phyloP scores from a whole-genome alignment of 805 yeast genomes.

The Starmerella sirachaensis region DNA sequence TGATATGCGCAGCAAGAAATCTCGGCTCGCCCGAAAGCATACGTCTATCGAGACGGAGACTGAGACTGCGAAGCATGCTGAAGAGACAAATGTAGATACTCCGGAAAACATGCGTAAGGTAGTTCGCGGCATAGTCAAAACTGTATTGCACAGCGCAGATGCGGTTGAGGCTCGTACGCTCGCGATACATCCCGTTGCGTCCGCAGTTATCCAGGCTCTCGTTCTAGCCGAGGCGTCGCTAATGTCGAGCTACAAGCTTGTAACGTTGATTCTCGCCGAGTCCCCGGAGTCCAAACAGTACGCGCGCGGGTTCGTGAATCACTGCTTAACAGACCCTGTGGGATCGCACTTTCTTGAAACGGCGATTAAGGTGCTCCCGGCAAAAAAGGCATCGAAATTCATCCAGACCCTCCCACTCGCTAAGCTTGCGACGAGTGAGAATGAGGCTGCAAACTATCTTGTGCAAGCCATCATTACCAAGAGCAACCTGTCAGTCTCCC shows the following conservation, averaged over 20 bases:
- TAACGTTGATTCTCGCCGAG: constrained; percentile 24
- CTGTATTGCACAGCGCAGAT: constrained; percentile 24
- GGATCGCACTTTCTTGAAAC: constrained; percentile 87
- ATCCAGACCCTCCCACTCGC: constrained; percentile 53
- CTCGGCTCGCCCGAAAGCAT: constrained; percentile 71
- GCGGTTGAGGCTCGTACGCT: constrained; percentile 51
- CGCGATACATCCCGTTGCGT: constrained; percentile 68
- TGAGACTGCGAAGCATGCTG: constrained; percentile 41
- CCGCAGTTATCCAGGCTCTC: constrained; percentile 52
- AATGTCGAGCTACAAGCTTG: constrained; percentile 11
- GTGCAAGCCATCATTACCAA: constrained; percentile 51
- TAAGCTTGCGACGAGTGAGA: constrained; percentile 66
- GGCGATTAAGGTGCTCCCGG: constrained; percentile 51
- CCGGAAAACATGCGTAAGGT: constrained; percentile 29
- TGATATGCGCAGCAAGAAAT: constrained; percentile 72
- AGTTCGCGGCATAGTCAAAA: constrained; percentile 25
- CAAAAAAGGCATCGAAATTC: constrained; percentile 57
- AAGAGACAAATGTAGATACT: constrained; percentile 3
- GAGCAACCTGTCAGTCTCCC: constrained; percentile 14
- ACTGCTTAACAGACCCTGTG: constrained; percentile 71
- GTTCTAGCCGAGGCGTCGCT: constrained; percentile 14
- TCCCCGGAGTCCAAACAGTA: no score
- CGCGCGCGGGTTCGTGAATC: constrained; percentile 59
- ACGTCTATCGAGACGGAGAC: constrained; percentile 39
- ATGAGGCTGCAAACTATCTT: constrained; percentile 56